phyloP scores from a whole-genome alignment of 208 protist genomes.

The Leishmania braziliensis region DNA sequence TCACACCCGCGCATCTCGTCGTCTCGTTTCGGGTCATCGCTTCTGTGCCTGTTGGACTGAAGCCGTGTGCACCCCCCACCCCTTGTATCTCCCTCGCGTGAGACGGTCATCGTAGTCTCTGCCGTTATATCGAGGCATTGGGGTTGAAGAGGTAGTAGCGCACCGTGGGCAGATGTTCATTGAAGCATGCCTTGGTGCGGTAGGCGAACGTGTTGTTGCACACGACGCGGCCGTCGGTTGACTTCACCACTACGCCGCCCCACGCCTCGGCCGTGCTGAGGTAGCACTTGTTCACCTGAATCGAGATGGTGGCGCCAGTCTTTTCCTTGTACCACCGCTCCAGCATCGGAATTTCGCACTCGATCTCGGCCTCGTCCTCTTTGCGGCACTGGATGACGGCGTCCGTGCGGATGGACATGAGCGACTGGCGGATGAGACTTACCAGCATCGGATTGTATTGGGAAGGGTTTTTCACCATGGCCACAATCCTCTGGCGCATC shows the following conservation, averaged over 20 bases:
- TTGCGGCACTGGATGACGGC: conserved; percentile 70
- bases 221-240: conserved; percentile 78
- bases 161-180: conserved; percentile 89
- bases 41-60: background rate
- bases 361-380: conserved; percentile 68
- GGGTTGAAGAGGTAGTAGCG: conserved; percentile 78
- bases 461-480: conserved; percentile 52
- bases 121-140: background rate
- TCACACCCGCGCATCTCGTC: background rate
- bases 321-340: conserved; percentile 74
- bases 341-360: conserved; percentile 48
- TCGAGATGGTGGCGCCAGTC: conserved; percentile 43
- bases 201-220: conserved; percentile 91
- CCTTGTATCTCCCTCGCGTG: background rate
- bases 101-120: conserved; percentile 1
- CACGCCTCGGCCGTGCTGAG: conserved; percentile 68
- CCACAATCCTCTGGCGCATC: conserved; percentile 62
- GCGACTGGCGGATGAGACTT: conserved; percentile 73
- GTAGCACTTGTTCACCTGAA: conserved; percentile 60
- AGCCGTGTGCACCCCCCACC: background rate
- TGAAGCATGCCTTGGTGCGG: conserved; percentile 83
- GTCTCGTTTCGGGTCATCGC: background rate
- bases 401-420: conserved; percentile 74
- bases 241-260: conserved; percentile 79
- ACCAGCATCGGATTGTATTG: conserved; percentile 64